Base-by-base conservation (phyloP, 1,139 yeast species). In the Meyerozyma guilliermondii region DNA sequence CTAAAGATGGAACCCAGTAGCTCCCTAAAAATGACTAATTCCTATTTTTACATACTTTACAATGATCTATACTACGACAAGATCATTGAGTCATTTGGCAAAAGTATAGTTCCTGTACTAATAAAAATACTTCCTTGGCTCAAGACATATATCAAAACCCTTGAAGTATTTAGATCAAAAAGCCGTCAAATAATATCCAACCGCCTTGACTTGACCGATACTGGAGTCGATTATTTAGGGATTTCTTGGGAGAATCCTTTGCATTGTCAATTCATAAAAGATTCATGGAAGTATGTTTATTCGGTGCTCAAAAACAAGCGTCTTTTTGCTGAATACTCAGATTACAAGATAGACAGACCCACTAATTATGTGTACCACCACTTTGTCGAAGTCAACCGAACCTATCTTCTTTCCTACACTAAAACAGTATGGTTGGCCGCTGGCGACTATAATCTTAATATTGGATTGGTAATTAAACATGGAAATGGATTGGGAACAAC, bases 401-500 rank as follows among this genome's bases (percentile, higher is more conserved):
- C 81, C 0, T 76, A 78, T 51, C 55, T 78, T 18, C 62, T 80
- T 26, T 68, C 76, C 10, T 79, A 74, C 49, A 51, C 62, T n/a
- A 76, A 76, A 46, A 54, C 60, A 0, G 53, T 79, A 7, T 68
- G 73, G 66, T 53, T 80, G n/a, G 64, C 79, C 0, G 74, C 77
- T 0, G 86, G 83, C 2, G 51, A 53, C 4, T 80, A 80, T 54
- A 77, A 76, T 46, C 58, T 73, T 17, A 71, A 71, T 47, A 66
- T 80, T 39, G 84, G 80, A 0, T 53, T 81, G 16, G 73, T 76
- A 4, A 63, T 78, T n/a, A 74, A 75, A 40, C 68, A 67, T 40
- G 78, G 80, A 0, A 66, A 70, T 47, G 86, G 86, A 0, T 56
- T 81, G 23, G 84, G 84, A 1, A 79, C 84, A 8, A 76, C 82